Evolutionary conservation across 139 green algal species (phyloP).

Genomic region (Micractinium sp.): DNA sequence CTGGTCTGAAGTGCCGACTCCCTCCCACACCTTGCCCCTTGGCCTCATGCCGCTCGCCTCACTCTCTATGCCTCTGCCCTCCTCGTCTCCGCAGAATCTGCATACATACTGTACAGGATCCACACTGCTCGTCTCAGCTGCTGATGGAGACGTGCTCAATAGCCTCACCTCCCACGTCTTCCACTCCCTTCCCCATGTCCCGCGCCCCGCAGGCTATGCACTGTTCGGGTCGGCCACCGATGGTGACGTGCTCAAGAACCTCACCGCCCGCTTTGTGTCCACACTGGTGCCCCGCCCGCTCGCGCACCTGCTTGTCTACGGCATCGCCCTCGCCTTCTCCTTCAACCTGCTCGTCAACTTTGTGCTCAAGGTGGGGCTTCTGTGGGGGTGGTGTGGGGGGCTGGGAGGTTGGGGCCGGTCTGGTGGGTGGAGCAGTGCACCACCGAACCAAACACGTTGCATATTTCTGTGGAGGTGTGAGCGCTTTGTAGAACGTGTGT

Average conservation of each 20-base stretch:
- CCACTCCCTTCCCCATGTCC: neutral
- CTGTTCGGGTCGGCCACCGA: slow-evolving; percentile 44
- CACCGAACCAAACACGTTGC: too few relatives aligned
- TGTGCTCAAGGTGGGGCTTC: slow-evolving; percentile 43
- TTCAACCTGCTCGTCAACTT: slow-evolving; percentile 53
- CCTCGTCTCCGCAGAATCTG: too few relatives aligned
- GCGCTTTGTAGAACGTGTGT: too few relatives aligned
- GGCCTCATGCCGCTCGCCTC: too few relatives aligned
- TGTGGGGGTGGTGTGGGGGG: neutral
- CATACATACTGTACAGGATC: slow-evolving; percentile 39
- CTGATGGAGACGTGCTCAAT: slow-evolving; percentile 48
- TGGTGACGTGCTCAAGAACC: slow-evolving; percentile 52
- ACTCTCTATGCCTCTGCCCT: too few relatives aligned
- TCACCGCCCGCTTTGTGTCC: slow-evolving; percentile 23
- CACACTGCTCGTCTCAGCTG: slow-evolving; percentile 34
- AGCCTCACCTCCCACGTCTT: neutral
- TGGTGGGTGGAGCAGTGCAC: too few relatives aligned
- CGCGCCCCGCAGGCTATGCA: slow-evolving; percentile 35
- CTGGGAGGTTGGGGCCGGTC: too few relatives aligned
- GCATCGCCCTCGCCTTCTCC: slow-evolving; percentile 18
- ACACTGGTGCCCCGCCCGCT: neutral
- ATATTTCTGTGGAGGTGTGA: too few relatives aligned
- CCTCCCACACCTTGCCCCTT: too few relatives aligned
- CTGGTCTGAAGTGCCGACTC: too few relatives aligned
- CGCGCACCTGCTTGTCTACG: slow-evolving; percentile 25